Percentiles rank a stretch among this genome's conserved stretches.
Conservation (phyloP, 768 basidiomycete genomes). For the Calocybe indica region DNA sequence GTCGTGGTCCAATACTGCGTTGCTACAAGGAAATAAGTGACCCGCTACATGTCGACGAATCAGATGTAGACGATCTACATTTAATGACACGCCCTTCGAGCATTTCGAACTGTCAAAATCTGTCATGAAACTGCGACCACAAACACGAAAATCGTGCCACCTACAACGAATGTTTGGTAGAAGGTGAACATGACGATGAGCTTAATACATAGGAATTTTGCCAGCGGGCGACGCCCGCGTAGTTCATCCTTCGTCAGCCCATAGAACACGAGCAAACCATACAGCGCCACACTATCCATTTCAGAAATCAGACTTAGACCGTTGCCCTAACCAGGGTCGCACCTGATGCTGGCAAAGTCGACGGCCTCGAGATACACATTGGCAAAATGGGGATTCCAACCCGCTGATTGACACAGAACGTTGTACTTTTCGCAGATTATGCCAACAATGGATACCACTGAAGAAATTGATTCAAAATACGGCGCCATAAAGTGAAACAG, state of each 20-base stretch:
- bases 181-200: slow-evolving; percentile 85
- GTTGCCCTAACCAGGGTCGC: slow-evolving; percentile 6
- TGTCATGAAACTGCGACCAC: neutral
- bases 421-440: slow-evolving; percentile 69
- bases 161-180: slow-evolving; percentile 75
- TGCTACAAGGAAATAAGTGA: slow-evolving; percentile 25
- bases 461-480: neutral
- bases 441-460: slow-evolving; percentile 64
- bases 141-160: slow-evolving; percentile 15
- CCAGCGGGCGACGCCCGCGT: slow-evolving; percentile 65
- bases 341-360: slow-evolving; percentile 83
- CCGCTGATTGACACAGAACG: slow-evolving; percentile 63
- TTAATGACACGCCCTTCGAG: slow-evolving; percentile 69
- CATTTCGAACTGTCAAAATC: slow-evolving; percentile 44
- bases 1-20: slow-evolving; percentile 79
- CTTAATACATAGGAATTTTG: slow-evolving; percentile 87
- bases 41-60: slow-evolving; percentile 1
- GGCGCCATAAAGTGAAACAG: neutral
- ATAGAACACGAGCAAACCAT: slow-evolving; percentile 83
- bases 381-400: slow-evolving; percentile 57
- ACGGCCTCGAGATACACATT: slow-evolving; percentile 64
- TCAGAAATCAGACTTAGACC: neutral
- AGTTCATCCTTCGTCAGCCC: slow-evolving; percentile 77
- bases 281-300: slow-evolving; percentile 63
- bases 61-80: slow-evolving; percentile 25